These are phyloP conservation scores for Aspergillus saccharolyticus DNA, from an alignment of 495 filamentous ascomycete species.

Conservation along the genomic window DNA sequence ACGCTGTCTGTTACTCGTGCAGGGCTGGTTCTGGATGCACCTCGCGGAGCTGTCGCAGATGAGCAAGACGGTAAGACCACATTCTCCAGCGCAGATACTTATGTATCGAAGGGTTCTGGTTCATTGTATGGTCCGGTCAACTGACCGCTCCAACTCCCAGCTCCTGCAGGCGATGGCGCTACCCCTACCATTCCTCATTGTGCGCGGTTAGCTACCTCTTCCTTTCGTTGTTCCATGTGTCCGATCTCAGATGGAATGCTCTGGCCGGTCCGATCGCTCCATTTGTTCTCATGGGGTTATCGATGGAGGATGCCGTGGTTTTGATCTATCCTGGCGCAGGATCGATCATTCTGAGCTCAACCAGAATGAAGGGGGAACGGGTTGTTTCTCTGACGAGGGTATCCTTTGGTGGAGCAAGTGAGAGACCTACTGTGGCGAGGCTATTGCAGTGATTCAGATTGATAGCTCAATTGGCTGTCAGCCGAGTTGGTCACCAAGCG, in stretches of 20 bases:
- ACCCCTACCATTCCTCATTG: conserved; percentile 19
- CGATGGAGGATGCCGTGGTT: conserved; percentile 2
- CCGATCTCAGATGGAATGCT: conserved; percentile 1
- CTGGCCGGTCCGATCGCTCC: conserved; percentile 18
- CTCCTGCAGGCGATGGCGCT: conserved; percentile 17
- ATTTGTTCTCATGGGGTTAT: conserved; percentile 26
- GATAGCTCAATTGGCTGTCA: too few species aligned
- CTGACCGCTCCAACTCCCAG: neutral
- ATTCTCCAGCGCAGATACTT: too few species aligned
- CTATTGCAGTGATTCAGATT: too few species aligned
- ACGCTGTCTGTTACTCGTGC: conserved; percentile 18
- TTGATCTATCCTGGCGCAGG: neutral
- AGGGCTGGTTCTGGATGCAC: conserved; percentile 23
- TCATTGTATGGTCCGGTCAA: too few species aligned
- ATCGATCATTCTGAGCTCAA: neutral
- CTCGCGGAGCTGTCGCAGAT: conserved; percentile 7
- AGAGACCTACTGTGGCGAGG: neutral
- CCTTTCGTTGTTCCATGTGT: neutral
- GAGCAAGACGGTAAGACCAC: conserved; percentile 12
- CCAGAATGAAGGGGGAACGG: neutral
- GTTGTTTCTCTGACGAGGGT: neutral
- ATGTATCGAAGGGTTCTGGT: too few species aligned
- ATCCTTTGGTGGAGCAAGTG: neutral
- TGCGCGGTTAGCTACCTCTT: neutral
- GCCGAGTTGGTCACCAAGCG: too few species aligned